Percentiles rank a stretch among this genome's conserved stretches.
Conservation (phyloP, 2,329 filamentous ascomycete species). For the Colletotrichum limetticola region DNA sequence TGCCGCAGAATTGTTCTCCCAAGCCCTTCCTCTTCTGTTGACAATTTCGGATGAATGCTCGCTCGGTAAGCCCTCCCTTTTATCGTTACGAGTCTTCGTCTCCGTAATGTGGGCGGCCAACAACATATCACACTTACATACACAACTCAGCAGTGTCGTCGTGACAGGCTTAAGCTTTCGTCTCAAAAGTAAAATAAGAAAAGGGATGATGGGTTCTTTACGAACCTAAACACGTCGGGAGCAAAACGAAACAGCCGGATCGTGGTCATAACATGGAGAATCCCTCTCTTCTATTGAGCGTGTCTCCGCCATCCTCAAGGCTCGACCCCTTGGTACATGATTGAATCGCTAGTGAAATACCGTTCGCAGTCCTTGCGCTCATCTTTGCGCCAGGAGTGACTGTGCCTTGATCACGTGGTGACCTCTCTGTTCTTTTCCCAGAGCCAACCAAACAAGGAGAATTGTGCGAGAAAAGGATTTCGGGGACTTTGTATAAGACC, state of each 20-base stretch:
- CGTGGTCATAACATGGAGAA: conserved; percentile 4
- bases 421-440: background rate
- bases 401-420: conserved; percentile 5
- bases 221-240: background rate
- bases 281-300: background rate
- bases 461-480: background rate
- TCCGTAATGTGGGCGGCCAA: background rate
- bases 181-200: background rate
- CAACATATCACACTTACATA: background rate
- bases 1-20: background rate
- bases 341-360: conserved; percentile 10
- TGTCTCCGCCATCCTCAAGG: background rate
- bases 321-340: background rate
- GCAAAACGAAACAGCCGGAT: conserved; percentile 16
- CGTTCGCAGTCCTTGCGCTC: background rate
- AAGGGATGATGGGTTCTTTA: conserved; percentile 9
- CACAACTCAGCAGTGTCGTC: background rate
- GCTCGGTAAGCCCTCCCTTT: no score
- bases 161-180: conserved; percentile 16
- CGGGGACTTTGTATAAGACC: background rate
- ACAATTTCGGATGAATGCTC: background rate
- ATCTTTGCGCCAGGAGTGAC: background rate
- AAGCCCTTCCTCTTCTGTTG: background rate
- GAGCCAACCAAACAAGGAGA: background rate
- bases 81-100: background rate